Evolutionary conservation across 2,329 filamentous ascomycete species (phyloP), one percentile per base, ranked within the genome.

Genomic region (Cytospora schulzeri): DNA sequence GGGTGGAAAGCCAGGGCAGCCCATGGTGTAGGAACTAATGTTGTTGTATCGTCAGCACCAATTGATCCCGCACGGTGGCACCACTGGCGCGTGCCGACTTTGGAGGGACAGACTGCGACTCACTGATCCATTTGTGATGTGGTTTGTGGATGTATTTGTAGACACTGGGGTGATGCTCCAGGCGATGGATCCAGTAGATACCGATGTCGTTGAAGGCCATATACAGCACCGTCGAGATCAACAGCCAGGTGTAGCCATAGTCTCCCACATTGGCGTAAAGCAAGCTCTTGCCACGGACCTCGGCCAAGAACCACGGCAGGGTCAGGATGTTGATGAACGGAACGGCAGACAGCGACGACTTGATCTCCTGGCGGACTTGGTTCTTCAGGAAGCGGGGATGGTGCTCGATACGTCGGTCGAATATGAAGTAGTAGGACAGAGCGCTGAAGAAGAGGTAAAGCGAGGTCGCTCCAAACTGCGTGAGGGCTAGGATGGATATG

Each of bases 351-450:
- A 81, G 71, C 33, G 80, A 80, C 4, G 76, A 78, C 22, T 68
- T 66, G 59, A 82, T 80, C 71, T 82, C 80, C 65, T 75, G 78
- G 59, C 74, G 73, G 61, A 80, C 71, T 68, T 82, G 80, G 72
- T 81, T 80, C 74, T 80, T 76, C 60, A 82, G 73, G 72, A 81
- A 82, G 64, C 78, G 76, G 24, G 80, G 80, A 69, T 82, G 80
- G 67, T 81, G 70, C 70, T 80, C 78, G 58, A 80, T 73, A 15
- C 78, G 76, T 19, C 76, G 73, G 70, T 82, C 80, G 66, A 80
- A 82, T 62, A 93, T 79, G 77, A 91, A 86, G 76, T 88, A 77
- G 78, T 93, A 93, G 38, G 90, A 92, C 17, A 91, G 78, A 45
- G 85, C 82, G 28, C 89, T 87, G 73, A 86, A 90, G 68, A 88